Evolutionary conservation across 306 rosid species (phyloP), one percentile per base, ranked within the genome.

Genomic region (Trichosanthes cucumerina): DNA sequence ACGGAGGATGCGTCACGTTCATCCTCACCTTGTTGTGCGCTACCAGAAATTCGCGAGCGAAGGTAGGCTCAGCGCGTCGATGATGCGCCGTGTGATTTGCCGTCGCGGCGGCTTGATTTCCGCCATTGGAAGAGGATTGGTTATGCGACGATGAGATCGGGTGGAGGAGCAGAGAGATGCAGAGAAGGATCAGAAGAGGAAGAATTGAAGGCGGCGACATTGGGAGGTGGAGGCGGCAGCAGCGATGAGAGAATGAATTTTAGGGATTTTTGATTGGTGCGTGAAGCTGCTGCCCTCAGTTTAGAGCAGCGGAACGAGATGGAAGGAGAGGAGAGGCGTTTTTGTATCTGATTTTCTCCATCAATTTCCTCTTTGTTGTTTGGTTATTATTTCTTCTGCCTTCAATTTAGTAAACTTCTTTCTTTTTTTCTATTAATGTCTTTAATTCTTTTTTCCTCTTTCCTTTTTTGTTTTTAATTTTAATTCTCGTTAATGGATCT

Each of bases 11-110:
- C 0, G 81, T 54, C 84, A 69, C 78, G 0, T 34, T 19, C 0
- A 0, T 18, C 73, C 97, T 57, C 4, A 86, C 80, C 83, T 80
- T 64, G 41, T 93, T 93, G 83, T 93, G 96, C 2, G 93, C 88
- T 2, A 9, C 23, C 0, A 90, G 21, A 82, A 90, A 89, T 79
- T 90, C 88, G 0, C 82, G 83, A 5, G 65, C 76, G 19, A 78
- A 13, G 1, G 5, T 11, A 72, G 6, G 77, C 56, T 5, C 1
- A 7, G 5, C 39, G 64, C 10, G 62, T 50, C 26, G 23, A 73
- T 24, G 3, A 8, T 3, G 12, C 9, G 26, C 4, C 54, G 23
- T 1, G 56, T 26, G 10, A 63, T 36, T 18, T 6, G 8, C 34
- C 60, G 60, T 54, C 15, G 64, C 56, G 36, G 52, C 4, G 53